A percentile compares a stretch with the other conserved stretches of the same genome.
These are phyloP conservation scores for Penicillium sp. DNA, from an alignment of 2,329 filamentous ascomycete species.

Conservation along the genomic window DNA sequence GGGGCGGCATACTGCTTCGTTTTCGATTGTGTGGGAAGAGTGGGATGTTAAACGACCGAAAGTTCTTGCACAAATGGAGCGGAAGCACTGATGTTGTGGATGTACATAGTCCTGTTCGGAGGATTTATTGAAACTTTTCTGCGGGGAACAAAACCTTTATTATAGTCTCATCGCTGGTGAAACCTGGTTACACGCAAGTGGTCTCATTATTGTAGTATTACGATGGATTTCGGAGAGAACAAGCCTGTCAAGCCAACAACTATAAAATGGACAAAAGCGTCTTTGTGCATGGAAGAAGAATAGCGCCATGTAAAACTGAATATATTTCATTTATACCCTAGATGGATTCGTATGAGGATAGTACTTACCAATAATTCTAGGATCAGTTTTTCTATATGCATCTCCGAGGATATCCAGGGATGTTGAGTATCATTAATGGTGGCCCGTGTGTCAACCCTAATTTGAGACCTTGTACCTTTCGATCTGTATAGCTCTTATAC, in stretches of 20 bases:
- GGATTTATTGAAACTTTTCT: neutral
- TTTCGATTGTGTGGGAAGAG: slow-evolving; percentile 13
- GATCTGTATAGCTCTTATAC: neutral
- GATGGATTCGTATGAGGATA: neutral
- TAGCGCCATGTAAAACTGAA: neutral
- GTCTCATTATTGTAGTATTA: neutral
- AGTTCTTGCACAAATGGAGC: slow-evolving; percentile 9
- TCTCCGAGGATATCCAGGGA: neutral
- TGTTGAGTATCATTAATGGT: neutral
- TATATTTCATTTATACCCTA: neutral
- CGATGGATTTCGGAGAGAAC: neutral
- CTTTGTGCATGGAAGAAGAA: neutral
- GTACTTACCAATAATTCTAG: rapidly evolving
- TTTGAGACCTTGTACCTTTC: neutral
- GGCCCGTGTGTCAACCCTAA: neutral
- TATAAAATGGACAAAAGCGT: neutral
- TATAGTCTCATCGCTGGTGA: neutral
- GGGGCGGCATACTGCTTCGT: slow-evolving; percentile 13
- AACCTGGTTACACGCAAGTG: neutral
- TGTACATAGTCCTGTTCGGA: neutral
- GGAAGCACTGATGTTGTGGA: neutral
- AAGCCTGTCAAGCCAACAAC: neutral
- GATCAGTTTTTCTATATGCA: too few relatives aligned
- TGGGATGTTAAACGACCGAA: slow-evolving; percentile 10
- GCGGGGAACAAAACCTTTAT: neutral